These are phyloP conservation scores for Dactylellina haptotyla DNA, from an alignment of 2,329 filamentous ascomycete genomes.

Conservation along the genomic window DNA sequence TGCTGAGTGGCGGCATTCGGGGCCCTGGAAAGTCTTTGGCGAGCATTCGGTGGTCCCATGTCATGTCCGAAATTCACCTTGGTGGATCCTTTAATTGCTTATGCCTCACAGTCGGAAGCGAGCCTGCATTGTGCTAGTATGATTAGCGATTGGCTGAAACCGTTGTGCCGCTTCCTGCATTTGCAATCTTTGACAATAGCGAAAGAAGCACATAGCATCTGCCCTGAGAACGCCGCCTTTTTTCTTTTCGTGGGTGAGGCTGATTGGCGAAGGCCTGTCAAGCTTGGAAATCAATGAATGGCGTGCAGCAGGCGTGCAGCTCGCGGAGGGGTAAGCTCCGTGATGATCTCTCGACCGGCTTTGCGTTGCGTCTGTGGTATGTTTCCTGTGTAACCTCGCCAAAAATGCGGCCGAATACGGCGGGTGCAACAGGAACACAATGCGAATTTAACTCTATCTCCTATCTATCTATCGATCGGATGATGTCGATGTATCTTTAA, in stretches of 20 bases:
- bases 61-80: not conserved
- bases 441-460: no score
- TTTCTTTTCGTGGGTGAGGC: not conserved
- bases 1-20: not conserved
- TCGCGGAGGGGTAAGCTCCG: not conserved
- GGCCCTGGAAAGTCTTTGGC: not conserved
- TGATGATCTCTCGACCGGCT: not conserved
- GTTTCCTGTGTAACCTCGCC: constrained; percentile 1
- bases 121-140: not conserved
- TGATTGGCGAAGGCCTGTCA: not conserved
- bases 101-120: not conserved
- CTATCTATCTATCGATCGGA: no score
- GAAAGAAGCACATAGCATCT: no score
- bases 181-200: no score
- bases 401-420: not conserved
- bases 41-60: not conserved
- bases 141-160: constrained; percentile 5
- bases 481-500: not conserved
- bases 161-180: not conserved
- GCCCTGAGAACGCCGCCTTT: no score
- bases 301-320: no score
- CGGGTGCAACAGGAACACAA: no score
- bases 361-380: not conserved
- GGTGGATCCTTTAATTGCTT: not conserved
- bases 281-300: no score